Percentiles rank a stretch among this genome's conserved stretches.
These are phyloP conservation scores for Chaetomium cochliodes DNA, from an alignment of 495 filamentous ascomycete genomes.

Conservation along the genomic window DNA sequence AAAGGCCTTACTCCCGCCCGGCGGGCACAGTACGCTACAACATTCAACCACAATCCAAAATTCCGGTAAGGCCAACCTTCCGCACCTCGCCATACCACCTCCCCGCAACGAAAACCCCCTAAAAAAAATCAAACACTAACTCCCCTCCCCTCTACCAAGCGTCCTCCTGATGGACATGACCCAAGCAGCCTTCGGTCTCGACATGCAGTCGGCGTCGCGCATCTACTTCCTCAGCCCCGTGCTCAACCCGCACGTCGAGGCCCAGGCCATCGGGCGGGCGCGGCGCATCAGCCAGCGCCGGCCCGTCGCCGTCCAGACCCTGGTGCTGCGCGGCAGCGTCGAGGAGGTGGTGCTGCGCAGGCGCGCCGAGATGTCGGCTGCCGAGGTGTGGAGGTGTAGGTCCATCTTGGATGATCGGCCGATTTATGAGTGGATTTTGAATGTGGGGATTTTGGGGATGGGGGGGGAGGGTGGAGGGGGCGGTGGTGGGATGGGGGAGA, in stretches of 20 bases:
- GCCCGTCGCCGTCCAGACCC: slow-evolving; percentile 81
- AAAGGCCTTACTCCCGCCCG: slow-evolving; percentile 57
- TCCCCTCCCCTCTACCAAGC: slow-evolving; percentile 42
- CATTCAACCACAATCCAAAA: slow-evolving; percentile 66
- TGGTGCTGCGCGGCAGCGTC: slow-evolving; percentile 76
- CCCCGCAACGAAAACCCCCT: not conserved
- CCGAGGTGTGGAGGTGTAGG: slow-evolving; percentile 67
- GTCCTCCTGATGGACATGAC: slow-evolving; percentile 88
- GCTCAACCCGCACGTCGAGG: slow-evolving; percentile 80
- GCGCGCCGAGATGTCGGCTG: slow-evolving; percentile 70
- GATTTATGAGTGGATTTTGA: slow-evolving; percentile 77
- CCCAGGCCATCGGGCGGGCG: slow-evolving; percentile 88
- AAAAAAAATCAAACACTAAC: not conserved
- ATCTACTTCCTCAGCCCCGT: slow-evolving; percentile 93
- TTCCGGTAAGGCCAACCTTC: slow-evolving; percentile 38
- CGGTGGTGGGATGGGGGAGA: slow-evolving; percentile 48
- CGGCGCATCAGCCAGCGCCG: slow-evolving; percentile 82
- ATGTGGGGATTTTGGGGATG: slow-evolving; percentile 65
- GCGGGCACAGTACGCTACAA: slow-evolving; percentile 68
- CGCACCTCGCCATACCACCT: not conserved
- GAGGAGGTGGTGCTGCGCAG: slow-evolving; percentile 82
- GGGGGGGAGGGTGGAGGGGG: not conserved
- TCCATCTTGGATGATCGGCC: slow-evolving; percentile 70
- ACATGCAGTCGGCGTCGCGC: slow-evolving; percentile 75
- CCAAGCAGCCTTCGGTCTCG: slow-evolving; percentile 83